Evolutionary conservation across 2,329 filamentous ascomycete species (phyloP), one percentile per base, ranked within the genome.

Genomic region (Colletotrichum sp.): DNA sequence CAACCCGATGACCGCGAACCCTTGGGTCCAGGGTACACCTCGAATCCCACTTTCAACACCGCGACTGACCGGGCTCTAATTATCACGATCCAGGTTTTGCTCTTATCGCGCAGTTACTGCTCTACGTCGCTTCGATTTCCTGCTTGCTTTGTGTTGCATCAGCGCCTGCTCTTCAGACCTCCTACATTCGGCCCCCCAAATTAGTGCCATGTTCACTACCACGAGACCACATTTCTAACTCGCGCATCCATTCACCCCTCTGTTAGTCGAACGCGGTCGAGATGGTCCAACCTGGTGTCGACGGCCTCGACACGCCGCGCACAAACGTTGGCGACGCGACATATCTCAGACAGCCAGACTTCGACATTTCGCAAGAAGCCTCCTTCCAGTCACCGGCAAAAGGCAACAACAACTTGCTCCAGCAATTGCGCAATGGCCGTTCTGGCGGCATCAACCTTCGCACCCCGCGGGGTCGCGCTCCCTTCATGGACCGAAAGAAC

Each of bases 311-410:
- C 86, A 98, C 96, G 80, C 96, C 96, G 81, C 93, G 94, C 83
- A 98, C 95, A 77, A 94, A 96, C 82, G 85, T 93, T 79, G 95
- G 94, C 82, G 95, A 98, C 90, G 93, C 92, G 85, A 98, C 96
- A 79, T 96, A 93, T 84, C 88, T 98, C 77, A 92, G 86, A 85
- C 85, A 90, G 86, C 87, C 92, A 80, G 93, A 95, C 82, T 92
- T 98, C 82, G 95, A 98, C 80, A 93, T 96, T 79, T 98, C 95
- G 68, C 93, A 96, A 80, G 95, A 98, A 82, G 93, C 95, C 73
- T 97, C 96, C 1, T 98, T 98, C 80, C 92, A 93, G 72, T 96
- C 95, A 34, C 74, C 94, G 28, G 91, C 89, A 32, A 96, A 95
- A 84, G 92, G 43, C 43, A 52, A 93, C 82, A 92, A 93, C 80